These are phyloP conservation scores for Aquilaria malaccensis DNA, from an alignment of 345 rosid species.

Conservation along the genomic window DNA sequence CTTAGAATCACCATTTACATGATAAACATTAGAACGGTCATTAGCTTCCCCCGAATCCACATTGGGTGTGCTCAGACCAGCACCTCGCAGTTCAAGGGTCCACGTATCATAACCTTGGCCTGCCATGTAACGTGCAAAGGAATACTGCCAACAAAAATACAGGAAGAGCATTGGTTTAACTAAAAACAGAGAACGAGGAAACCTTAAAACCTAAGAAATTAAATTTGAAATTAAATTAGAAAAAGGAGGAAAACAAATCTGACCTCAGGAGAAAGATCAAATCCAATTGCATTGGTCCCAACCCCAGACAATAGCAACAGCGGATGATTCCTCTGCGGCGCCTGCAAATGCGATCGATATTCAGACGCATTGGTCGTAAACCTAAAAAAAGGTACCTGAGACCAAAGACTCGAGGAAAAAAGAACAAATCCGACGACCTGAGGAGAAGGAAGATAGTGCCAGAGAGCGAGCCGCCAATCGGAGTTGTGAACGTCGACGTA, in stretches of 20 bases:
- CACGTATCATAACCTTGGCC: slow-evolving; percentile 81
- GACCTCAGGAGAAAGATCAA: slow-evolving; percentile 20
- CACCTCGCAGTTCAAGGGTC: slow-evolving; percentile 83
- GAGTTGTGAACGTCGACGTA: slow-evolving; percentile 59
- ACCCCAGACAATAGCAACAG: slow-evolving; percentile 66
- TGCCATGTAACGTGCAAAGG: slow-evolving; percentile 82
- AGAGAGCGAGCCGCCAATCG: slow-evolving; percentile 83
- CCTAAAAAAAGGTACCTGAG: background rate
- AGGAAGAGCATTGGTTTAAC: background rate
- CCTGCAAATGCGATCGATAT: slow-evolving; percentile 20
- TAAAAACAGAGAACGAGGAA: background rate
- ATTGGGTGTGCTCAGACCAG: slow-evolving; percentile 56
- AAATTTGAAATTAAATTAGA: background rate
- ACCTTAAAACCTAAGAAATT: slow-evolving; percentile 22
- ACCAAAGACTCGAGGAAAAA: background rate
- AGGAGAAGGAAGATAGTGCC: slow-evolving; percentile 78
- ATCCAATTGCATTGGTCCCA: slow-evolving; percentile 71
- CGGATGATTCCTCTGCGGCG: slow-evolving; percentile 64
- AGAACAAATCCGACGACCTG: background rate
- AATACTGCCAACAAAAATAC: slow-evolving; percentile 30
- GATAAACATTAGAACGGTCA: background rate
- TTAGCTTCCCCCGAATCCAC: slow-evolving; percentile 22
- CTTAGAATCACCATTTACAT: too few species aligned
- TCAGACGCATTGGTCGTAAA: background rate
- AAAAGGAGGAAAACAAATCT: background rate